Conservation (phyloP, 169 alveolate genomes). For the Cryptosporidium viatorum region DNA sequence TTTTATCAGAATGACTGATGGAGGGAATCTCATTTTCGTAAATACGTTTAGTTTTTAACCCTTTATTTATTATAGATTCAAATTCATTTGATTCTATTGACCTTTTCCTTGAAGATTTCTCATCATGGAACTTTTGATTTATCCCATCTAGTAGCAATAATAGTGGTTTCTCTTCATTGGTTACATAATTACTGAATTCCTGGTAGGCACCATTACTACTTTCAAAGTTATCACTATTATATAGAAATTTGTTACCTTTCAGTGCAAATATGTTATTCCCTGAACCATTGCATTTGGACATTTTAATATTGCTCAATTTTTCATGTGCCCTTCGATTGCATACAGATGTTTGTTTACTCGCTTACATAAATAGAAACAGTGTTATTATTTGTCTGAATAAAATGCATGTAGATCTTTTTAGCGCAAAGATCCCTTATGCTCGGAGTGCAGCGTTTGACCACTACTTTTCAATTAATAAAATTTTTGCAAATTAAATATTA, state of each 20-base stretch:
- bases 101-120: not conserved
- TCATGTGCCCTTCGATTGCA: conserved; percentile 15
- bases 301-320: conserved; percentile 8
- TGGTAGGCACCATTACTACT: not conserved
- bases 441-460: conserved; percentile 73
- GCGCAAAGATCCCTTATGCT: conserved; percentile 72
- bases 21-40: not conserved
- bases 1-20: not conserved
- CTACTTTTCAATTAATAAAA: conserved; percentile 6
- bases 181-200: conserved; percentile 9
- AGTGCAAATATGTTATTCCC: conserved; percentile 9
- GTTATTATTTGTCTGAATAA: conserved; percentile 4
- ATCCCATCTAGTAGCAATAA: conserved; percentile 10
- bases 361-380: not conserved
- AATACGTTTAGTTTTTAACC: conserved; percentile 15
- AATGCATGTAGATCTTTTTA: conserved; percentile 65
- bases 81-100: not conserved
- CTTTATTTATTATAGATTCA: not conserved
- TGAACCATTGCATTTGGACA: conserved; percentile 59
- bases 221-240: not conserved
- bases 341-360: conserved; percentile 4
- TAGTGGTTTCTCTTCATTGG: not conserved
- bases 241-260: not conserved
- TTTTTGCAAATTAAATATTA: conserved; percentile 14
- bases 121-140: not conserved